A percentile compares a stretch with the other conserved stretches of the same genome.
Evolutionary conservation across 2,329 filamentous ascomycete species (phyloP).

Genomic region (Alternaria arborescens): DNA sequence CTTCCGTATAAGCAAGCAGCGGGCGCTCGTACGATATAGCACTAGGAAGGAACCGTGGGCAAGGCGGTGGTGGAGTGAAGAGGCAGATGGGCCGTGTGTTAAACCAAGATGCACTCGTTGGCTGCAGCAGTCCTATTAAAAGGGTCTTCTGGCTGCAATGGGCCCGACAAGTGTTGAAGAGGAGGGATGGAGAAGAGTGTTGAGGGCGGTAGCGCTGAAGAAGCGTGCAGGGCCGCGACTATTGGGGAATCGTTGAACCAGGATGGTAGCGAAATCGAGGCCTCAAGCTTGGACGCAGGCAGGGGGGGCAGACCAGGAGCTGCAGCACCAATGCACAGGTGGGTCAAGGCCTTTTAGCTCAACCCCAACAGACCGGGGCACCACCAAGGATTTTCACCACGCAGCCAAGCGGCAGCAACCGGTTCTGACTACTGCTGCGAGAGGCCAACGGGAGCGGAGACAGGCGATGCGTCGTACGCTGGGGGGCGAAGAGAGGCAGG

Average conservation of each 20-base stretch:
- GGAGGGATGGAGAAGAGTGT: constrained; percentile 38
- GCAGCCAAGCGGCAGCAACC: constrained; percentile 43
- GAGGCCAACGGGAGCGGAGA: constrained; percentile 22
- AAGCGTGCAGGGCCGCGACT: constrained; percentile 42
- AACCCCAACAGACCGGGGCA: constrained; percentile 45
- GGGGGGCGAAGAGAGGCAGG: constrained; percentile 10
- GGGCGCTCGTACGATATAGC: constrained; percentile 23
- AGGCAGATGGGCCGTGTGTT: constrained; percentile 22
- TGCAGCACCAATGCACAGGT: constrained; percentile 41
- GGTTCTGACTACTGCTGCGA: constrained; percentile 25
- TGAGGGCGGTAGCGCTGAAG: constrained; percentile 46
- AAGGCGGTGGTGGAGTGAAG: constrained; percentile 26
- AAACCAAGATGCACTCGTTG: constrained; percentile 21
- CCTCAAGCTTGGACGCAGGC: constrained; percentile 27
- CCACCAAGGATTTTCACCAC: constrained; percentile 38
- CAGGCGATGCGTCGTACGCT: constrained; percentile 14
- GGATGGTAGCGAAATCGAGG: constrained; percentile 44
- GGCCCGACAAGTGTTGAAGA: constrained; percentile 43
- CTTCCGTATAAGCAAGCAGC: constrained; percentile 33
- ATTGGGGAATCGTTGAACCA: constrained; percentile 40
- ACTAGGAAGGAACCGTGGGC: constrained; percentile 31
- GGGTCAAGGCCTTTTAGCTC: constrained; percentile 32
- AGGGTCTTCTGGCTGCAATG: constrained; percentile 45
- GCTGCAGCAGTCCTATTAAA: constrained; percentile 38
- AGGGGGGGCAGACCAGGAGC: constrained; percentile 19